These are phyloP conservation scores for Cystobasidium sp. DNA, from an alignment of 1,284 basidiomycete genomes.

Conservation along the genomic window DNA sequence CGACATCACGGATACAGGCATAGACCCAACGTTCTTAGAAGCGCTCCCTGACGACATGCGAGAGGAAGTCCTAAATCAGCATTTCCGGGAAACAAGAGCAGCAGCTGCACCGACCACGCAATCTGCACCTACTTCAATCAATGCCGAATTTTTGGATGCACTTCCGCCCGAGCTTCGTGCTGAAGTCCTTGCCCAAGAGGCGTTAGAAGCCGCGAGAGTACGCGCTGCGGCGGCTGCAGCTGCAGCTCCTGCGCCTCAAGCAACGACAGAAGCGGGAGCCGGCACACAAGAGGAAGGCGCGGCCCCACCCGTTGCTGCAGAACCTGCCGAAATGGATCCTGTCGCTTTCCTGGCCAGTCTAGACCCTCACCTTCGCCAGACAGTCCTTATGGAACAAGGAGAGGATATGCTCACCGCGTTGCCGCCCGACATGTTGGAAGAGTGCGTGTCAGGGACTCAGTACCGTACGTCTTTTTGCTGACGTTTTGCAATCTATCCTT, in stretches of 20 bases:
- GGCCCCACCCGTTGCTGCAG: slow-evolving; percentile 33
- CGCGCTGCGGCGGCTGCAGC: slow-evolving; percentile 57
- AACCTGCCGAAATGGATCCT: slow-evolving; percentile 74
- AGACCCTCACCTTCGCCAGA: slow-evolving; percentile 78
- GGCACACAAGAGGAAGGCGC: slow-evolving; percentile 26
- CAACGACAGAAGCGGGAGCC: slow-evolving; percentile 53
- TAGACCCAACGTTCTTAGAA: slow-evolving; percentile 96
- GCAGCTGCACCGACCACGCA: slow-evolving; percentile 70
- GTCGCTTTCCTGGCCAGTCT: slow-evolving; percentile 85
- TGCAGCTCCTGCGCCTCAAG: slow-evolving; percentile 54
- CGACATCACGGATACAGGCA: slow-evolving; percentile 98
- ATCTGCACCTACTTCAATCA: slow-evolving; percentile 73
- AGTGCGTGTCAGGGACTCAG: slow-evolving; percentile 54
- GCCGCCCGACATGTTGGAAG: slow-evolving; percentile 80
- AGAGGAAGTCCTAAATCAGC: slow-evolving; percentile 96
- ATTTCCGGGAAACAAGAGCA: slow-evolving; percentile 82
- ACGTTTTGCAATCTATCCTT: not conserved
- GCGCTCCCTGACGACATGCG: slow-evolving; percentile 98
- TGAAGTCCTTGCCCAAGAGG: slow-evolving; percentile 95
- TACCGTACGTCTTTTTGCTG: not conserved
- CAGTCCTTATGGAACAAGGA: slow-evolving; percentile 77
- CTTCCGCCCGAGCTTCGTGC: slow-evolving; percentile 93
- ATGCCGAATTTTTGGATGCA: slow-evolving; percentile 92
- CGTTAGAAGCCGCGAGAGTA: slow-evolving; percentile 64
- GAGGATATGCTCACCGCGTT: slow-evolving; percentile 73